Base-by-base conservation (phyloP, 192 early-diverging fungal genomes). In the Podila clonocystis region DNA sequence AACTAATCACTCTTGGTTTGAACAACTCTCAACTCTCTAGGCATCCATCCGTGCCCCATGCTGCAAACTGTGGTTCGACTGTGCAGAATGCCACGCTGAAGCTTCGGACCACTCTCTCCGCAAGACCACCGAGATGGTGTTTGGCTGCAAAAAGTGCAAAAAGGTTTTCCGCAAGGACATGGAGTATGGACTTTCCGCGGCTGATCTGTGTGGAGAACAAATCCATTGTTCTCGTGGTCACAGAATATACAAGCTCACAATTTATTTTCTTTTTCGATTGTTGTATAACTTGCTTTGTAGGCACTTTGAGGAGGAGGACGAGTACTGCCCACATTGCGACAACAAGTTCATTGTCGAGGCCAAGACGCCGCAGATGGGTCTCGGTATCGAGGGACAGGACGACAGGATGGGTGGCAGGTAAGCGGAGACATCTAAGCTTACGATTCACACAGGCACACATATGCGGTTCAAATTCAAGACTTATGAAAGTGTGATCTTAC, bases 141-240 rank as follows among this genome's bases (percentile, higher is more conserved):
- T 99, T 87, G 93, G 94, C 11, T 99, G 98, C 86, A 99, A 99
- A 85, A 98, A 98, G 70, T 99, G 98, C 87, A 96, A 95, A 89
- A 98, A 98, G 85, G 91, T 93, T n/a, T 98, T 98, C 75, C 90
- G 97, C 73, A 98, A 98, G 82, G 91, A 97, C 70, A 87, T 95
- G 86, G 75, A 62, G 75, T 86, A 82, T 24, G 85, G 15, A 6
- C 15, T 19, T 61, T 31, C 59, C 29, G 17, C 17, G 4, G 17
- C 9, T 31, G 59, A 61, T 28, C 33, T 31, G 15, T 33, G 30
- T 28, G 22, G 29, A 28, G 59, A 33, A 30, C n/a, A 6, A 38
- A 26, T n/a, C n/a, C n/a, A n/a, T n/a, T n/a, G n/a, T n/a, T n/a
- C n/a, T n/a, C n/a, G n/a, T n/a, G n/a, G n/a, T n/a, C n/a, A n/a